phyloP scores from a whole-genome alignment of 352 stramenopile genomes.

The Pelagophyceae sp. region DNA sequence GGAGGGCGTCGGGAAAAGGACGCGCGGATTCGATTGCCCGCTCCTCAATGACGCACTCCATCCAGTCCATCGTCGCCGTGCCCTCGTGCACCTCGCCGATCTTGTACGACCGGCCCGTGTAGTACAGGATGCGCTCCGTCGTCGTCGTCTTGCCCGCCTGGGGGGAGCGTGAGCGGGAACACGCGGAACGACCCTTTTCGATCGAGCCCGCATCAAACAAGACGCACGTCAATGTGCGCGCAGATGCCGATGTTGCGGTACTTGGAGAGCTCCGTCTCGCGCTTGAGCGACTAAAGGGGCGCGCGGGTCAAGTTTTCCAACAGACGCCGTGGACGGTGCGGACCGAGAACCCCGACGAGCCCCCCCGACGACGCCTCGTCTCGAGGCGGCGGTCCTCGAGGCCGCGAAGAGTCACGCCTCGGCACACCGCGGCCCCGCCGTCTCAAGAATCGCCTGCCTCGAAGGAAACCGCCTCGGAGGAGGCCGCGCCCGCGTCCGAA shows the following conservation, averaged over 20 bases:
- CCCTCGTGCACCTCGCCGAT: slow-evolving; percentile 81
- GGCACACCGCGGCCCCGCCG: neutral
- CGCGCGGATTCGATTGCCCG: neutral
- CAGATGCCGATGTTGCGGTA: slow-evolving; percentile 97
- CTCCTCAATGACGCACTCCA: too few species aligned
- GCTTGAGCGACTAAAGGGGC: slow-evolving; percentile 44
- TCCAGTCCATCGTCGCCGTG: slow-evolving; percentile 75
- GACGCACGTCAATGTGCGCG: slow-evolving; percentile 91
- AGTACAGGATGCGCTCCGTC: slow-evolving; percentile 96
- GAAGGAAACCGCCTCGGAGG: too few species aligned
- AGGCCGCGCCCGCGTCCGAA: too few species aligned
- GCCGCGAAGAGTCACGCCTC: too few species aligned
- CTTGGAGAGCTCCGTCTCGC: slow-evolving; percentile 49
- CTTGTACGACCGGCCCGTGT: slow-evolving; percentile 80
- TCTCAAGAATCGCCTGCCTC: neutral
- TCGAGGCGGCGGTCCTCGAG: too few species aligned
- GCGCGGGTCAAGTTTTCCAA: slow-evolving; percentile 23
- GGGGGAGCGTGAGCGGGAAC: neutral
- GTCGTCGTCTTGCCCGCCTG: slow-evolving; percentile 86
- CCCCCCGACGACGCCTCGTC: neutral
- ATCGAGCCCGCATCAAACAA: neutral
- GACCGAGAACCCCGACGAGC: neutral
- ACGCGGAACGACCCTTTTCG: neutral
- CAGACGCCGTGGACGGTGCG: neutral
- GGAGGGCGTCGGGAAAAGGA: slow-evolving; percentile 68